phyloP scores from a whole-genome alignment of 2,329 filamentous ascomycete species.

The Fusarium papillatum region DNA sequence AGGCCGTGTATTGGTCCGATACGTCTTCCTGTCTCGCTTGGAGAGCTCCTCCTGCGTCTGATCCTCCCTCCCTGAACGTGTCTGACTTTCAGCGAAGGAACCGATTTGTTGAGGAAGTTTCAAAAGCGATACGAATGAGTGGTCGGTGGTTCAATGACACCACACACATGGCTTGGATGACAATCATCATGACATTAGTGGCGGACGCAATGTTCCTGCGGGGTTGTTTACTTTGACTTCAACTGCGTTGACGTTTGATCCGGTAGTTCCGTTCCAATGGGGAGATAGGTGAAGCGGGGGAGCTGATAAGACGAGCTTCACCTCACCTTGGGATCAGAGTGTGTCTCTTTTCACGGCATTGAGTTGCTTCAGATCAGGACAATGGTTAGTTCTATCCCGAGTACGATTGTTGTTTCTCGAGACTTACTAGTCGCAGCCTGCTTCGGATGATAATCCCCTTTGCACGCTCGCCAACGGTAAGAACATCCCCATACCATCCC shows the following conservation, averaged over 20 bases:
- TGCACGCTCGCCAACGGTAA: slow-evolving; percentile 33
- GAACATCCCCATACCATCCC: neutral
- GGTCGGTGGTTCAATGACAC: neutral
- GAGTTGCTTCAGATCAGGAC: neutral
- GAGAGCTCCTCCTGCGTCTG: neutral
- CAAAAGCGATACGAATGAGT: neutral
- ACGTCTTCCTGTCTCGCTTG: neutral
- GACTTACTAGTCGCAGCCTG: neutral
- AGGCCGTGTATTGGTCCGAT: slow-evolving; percentile 2
- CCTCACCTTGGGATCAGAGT: neutral
- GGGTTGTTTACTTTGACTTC: slow-evolving; percentile 10
- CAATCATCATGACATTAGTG: slow-evolving; percentile 27
- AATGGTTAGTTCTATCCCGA: neutral
- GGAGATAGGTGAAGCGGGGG: neutral
- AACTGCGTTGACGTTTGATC: neutral
- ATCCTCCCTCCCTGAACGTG: neutral
- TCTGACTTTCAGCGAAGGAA: neutral
- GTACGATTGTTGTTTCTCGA: fast-evolving
- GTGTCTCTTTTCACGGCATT: neutral
- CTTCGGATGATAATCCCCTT: slow-evolving; percentile 2
- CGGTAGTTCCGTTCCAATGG: slow-evolving; percentile 3
- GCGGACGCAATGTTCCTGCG: slow-evolving; percentile 9
- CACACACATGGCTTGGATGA: slow-evolving; percentile 2
- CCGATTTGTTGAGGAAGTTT: neutral
- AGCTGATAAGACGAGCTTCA: neutral